phyloP scores from a whole-genome alignment of 257 asterid genomes.

The Plantago ovata region DNA sequence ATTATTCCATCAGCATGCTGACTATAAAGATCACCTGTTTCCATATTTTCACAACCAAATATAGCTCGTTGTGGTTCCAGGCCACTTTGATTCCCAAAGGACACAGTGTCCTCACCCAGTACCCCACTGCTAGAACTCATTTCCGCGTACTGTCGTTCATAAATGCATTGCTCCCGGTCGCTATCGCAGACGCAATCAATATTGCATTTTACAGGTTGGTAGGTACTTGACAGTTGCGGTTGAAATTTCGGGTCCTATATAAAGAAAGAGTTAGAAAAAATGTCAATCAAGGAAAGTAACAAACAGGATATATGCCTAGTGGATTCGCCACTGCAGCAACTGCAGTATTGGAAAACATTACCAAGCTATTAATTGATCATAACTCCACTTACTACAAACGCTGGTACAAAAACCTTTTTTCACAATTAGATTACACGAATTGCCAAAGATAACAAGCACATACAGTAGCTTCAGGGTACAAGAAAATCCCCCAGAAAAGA shows the following conservation, averaged over 20 bases:
- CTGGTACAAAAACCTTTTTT: no score
- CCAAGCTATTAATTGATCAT: no score
- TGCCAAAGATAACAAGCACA: no score
- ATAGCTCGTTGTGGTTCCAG: conserved; percentile 85
- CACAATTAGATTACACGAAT: no score
- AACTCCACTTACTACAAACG: no score
- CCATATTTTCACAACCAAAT: conserved; percentile 94
- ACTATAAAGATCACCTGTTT: conserved; percentile 96
- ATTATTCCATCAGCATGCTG: conserved; percentile 99
- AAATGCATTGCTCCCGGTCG: conserved; percentile 63
- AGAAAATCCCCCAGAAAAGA: no score
- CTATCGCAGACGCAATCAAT: conserved; percentile 79
- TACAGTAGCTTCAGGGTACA: no score
- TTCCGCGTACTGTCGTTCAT: conserved; percentile 95
- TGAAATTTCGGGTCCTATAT: conserved; percentile 88
- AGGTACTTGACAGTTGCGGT: conserved; percentile 74
- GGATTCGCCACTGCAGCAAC: no score
- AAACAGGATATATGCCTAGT: not conserved
- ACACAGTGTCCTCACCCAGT: conserved; percentile 79
- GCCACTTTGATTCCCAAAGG: conserved; percentile 89
- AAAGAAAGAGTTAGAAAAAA: conserved; percentile 9
- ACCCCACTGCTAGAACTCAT: conserved; percentile 99
- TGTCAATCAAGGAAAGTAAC: conserved; percentile 17
- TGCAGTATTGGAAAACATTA: no score
- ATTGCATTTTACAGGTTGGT: conserved; percentile 81